Evolutionary conservation across 148 eudicot species (phyloP).

Genomic region (Rhododendron mucronatum): DNA sequence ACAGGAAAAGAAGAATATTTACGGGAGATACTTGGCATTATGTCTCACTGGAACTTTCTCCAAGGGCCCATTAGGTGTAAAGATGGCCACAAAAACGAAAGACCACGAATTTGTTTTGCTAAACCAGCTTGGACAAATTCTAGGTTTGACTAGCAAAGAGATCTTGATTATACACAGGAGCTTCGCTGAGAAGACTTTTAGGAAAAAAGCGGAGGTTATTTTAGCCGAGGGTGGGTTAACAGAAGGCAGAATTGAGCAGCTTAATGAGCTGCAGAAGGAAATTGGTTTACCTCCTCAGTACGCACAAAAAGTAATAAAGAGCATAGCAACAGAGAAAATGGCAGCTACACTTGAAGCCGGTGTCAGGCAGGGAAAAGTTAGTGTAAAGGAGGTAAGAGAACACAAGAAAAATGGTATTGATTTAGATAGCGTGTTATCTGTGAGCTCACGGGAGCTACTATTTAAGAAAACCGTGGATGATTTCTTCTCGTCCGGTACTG

Average conservation of each 20-base stretch:
- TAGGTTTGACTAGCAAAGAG: constrained; percentile 65
- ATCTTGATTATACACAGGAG: constrained; percentile 69
- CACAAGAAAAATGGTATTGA: constrained; percentile 69
- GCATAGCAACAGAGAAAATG: constrained; percentile 70
- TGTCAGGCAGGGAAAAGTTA: constrained; percentile 71
- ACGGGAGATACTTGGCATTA: constrained; percentile 67
- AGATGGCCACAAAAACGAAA: constrained; percentile 60
- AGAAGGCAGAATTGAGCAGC: constrained; percentile 63
- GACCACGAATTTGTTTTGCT: constrained; percentile 63
- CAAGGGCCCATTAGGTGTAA: constrained; percentile 62
- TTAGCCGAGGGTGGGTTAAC: constrained; percentile 88
- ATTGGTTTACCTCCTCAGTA: constrained; percentile 83
- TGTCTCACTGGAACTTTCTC: constrained; percentile 76
- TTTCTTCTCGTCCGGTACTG: constrained; percentile 86
- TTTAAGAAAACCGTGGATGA: constrained; percentile 70
- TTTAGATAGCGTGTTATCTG: constrained; percentile 62
- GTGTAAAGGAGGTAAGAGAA: constrained; percentile 71
- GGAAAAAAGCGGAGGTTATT: constrained; percentile 83
- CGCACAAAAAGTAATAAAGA: constrained; percentile 76
- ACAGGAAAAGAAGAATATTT: constrained; percentile 71
- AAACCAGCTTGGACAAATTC: constrained; percentile 72
- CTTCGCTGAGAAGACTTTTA: constrained; percentile 82
- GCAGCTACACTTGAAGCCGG: constrained; percentile 82
- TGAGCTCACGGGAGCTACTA: constrained; percentile 64
- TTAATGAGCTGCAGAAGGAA: constrained; percentile 70